phyloP scores from a whole-genome alignment of 495 filamentous ascomycete genomes.

The Penicillium steckii region DNA sequence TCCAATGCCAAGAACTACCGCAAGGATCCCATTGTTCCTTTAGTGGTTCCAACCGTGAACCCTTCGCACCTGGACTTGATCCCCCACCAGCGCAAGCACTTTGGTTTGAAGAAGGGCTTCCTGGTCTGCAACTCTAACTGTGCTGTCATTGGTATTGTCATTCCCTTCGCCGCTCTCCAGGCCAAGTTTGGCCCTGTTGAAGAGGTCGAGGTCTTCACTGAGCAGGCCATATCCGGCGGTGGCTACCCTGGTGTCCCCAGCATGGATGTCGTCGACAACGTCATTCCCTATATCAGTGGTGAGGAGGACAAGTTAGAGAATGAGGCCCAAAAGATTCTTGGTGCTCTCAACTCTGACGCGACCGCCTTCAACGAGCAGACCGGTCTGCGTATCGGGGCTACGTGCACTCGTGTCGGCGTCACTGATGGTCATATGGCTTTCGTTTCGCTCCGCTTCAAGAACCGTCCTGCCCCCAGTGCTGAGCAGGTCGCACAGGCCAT shows the following conservation, averaged over 20 bases:
- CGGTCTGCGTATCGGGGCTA: conserved; percentile 67
- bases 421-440: conserved; percentile 84
- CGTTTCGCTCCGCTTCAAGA: conserved; percentile 71
- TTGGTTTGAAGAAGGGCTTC: conserved; percentile 72
- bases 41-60: conserved; percentile 85
- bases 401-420: conserved; percentile 81
- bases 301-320: conserved; percentile 88
- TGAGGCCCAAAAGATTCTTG: conserved; percentile 84
- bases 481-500: conserved; percentile 69
- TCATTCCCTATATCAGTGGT: conserved; percentile 82
- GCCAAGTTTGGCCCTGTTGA: conserved; percentile 73
- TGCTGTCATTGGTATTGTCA: conserved; percentile 84
- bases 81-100: conserved; percentile 67
- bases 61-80: conserved; percentile 75
- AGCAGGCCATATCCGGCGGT: conserved; percentile 82
- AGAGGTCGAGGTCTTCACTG: conserved; percentile 77
- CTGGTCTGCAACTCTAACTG: conserved; percentile 90
- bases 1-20: conserved; percentile 91
- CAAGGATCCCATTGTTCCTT: conserved; percentile 75
- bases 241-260: conserved; percentile 86
- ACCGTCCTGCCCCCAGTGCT: conserved; percentile 51
- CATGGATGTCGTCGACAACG: conserved; percentile 74
- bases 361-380: conserved; percentile 65
- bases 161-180: conserved; percentile 82
- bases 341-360: conserved; percentile 59